Evolutionary conservation across 2,329 filamentous ascomycete genomes (phyloP), one percentile per base, ranked within the genome.

Genomic region (Neonectria sp.): DNA sequence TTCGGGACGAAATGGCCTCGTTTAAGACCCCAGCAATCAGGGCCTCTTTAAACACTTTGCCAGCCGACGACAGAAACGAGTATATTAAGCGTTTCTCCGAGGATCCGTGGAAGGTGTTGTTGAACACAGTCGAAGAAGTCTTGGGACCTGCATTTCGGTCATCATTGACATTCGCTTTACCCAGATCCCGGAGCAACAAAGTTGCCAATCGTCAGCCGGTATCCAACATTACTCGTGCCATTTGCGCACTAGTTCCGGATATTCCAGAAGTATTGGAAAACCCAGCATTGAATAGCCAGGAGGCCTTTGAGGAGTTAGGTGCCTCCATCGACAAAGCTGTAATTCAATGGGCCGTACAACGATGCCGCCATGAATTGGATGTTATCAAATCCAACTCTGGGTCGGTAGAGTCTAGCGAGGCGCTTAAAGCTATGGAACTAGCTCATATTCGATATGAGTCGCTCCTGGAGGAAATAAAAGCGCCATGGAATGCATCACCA

Each of bases 1-100:
- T 63, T 33, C 15, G 27, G 6, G 33, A 40, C 45, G 33, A 45
- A 9, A 63, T 63, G 45, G 33, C 12, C 25, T 58, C 21, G 12
- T 63, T 63, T 35, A 63, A 63, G 25, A 40, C 52, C 17, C 31
- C 35, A 37, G 24, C 24, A 7, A 33, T 45, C 45, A 63, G 51
- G n/a, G 21, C 46, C n/a, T 52, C 45, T 51, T 51, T 63, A 45
- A 31, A 40, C 3, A 11, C 43, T 53, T 15, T 63, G 17, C 60
- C 60, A n/a, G 7, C 31, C 6, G 45, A 58, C 6, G 25, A 52
- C 13, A 11, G 37, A 40, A 6, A n/a, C 37, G 4, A n/a, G 4
- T 40, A 45, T 21, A 7, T 3, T 11, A 4, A 21, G 6, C 55
- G 55, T 2, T 63, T 63, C n/a, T 8, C 3, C 3, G n/a, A 24